Percentiles rank a stretch among this genome's conserved stretches.
Conservation (phyloP, 2,329 filamentous ascomycete species). For the Venturia oleaginea region DNA sequence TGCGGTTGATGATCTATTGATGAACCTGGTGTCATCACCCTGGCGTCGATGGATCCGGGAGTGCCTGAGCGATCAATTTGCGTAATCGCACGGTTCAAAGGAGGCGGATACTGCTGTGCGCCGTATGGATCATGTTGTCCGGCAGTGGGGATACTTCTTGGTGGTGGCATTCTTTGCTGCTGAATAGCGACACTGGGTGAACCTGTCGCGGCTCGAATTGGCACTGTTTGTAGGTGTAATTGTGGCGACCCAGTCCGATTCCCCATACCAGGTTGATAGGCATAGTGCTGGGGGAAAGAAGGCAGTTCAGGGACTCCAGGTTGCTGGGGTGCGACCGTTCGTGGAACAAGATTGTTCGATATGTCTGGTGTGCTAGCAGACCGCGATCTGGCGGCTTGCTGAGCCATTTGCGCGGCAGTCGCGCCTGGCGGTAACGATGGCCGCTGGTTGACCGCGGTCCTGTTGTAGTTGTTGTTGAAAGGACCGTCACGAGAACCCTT, state of each 20-base stretch:
- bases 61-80: constrained; percentile 24
- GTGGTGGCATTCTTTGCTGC: constrained; percentile 11
- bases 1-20: constrained; percentile 4
- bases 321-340: constrained; percentile 45
- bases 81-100: constrained; percentile 6
- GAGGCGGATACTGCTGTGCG: constrained; percentile 1
- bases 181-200: constrained; percentile 61
- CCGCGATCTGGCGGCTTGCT: constrained; percentile 62
- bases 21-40: constrained; percentile 27
- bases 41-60: constrained; percentile 28
- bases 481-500: constrained; percentile 60
- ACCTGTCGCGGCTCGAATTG: constrained; percentile 59
- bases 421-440: constrained; percentile 67
- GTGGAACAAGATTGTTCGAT: constrained; percentile 55
- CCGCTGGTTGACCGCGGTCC: constrained; percentile 57
- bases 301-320: constrained; percentile 34
- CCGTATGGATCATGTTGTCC: constrained; percentile 3
- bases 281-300: constrained; percentile 49
- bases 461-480: constrained; percentile 53
- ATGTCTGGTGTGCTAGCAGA: constrained; percentile 96
- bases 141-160: not conserved
- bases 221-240: constrained; percentile 22
- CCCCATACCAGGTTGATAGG: constrained; percentile 45
- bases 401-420: constrained; percentile 37
- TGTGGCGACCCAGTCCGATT: not conserved